Evolutionary conservation across 1,284 basidiomycete species (phyloP).

Genomic region (Moesziomyces sp.): DNA sequence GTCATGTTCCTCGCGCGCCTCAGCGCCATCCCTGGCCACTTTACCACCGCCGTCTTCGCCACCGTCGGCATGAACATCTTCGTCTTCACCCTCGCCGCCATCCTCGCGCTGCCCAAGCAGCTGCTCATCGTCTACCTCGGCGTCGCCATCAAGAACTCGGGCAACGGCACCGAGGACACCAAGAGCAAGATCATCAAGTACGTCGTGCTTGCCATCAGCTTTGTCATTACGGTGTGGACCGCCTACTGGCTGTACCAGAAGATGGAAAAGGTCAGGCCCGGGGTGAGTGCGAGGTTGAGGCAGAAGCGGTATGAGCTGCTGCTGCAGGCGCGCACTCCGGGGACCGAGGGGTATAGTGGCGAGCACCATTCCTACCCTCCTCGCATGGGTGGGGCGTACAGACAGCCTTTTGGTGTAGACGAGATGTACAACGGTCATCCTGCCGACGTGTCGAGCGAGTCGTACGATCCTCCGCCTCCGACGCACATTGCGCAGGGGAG

Average conservation of each 20-base stretch:
- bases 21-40: conserved; percentile 72
- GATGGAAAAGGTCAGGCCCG: conserved; percentile 80
- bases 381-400: not conserved
- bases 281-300: conserved; percentile 74
- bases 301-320: conserved; percentile 73
- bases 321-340: conserved; percentile 33
- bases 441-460: conserved; percentile 13
- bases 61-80: conserved; percentile 78
- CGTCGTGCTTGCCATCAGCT: conserved; percentile 59
- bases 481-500: conserved; percentile 4
- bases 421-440: conserved; percentile 9
- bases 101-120: conserved; percentile 80
- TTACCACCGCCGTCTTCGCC: conserved; percentile 78
- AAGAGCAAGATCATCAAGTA: conserved; percentile 63
- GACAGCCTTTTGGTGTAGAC: conserved; percentile 6
- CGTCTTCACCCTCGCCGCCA: conserved; percentile 77
- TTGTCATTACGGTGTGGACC: conserved; percentile 78
- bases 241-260: conserved; percentile 83
- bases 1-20: conserved; percentile 61
- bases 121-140: conserved; percentile 66
- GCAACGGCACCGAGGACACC: conserved; percentile 49
- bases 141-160: conserved; percentile 59
- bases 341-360: conserved; percentile 21
- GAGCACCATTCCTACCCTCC: conserved; percentile 21
- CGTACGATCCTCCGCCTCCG: conserved; percentile 6